A percentile compares a stretch with the other conserved stretches of the same genome.
Conservation (phyloP, 2,329 filamentous ascomycete genomes). For the Talaromyces piceae region DNA sequence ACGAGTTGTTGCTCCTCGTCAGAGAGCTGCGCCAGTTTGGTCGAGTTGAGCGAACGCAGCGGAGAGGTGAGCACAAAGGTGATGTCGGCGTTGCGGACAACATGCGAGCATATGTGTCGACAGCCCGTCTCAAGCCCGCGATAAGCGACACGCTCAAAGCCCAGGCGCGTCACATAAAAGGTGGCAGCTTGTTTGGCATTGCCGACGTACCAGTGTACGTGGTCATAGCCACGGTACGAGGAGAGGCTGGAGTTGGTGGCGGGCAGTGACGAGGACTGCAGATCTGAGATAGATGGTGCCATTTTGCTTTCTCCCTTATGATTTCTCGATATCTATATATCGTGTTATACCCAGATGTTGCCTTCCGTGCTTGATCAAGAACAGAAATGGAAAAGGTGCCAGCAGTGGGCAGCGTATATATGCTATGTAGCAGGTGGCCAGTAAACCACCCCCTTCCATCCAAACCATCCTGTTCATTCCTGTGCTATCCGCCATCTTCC, state of each 20-base stretch:
- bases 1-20: slow-evolving; percentile 58
- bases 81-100: slow-evolving; percentile 42
- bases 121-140: slow-evolving; percentile 81
- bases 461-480: neutral
- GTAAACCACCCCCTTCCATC: neutral
- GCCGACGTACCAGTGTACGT: slow-evolving; percentile 92
- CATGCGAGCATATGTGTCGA: slow-evolving; percentile 73
- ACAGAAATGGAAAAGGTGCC: neutral
- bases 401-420: neutral
- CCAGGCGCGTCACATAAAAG: slow-evolving; percentile 82
- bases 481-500: slow-evolving; percentile 8
- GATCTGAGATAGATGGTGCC: slow-evolving; percentile 12
- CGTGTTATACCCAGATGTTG: neutral
- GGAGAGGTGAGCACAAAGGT: slow-evolving; percentile 38
- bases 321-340: neutral
- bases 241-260: slow-evolving; percentile 19
- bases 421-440: neutral
- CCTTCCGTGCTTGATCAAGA: too few species aligned
- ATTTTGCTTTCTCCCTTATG: slow-evolving; percentile 4
- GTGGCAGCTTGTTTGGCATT: slow-evolving; percentile 92
- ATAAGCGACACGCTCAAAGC: slow-evolving; percentile 76
- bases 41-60: slow-evolving; percentile 45
- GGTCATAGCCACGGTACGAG: slow-evolving; percentile 72
- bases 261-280: slow-evolving; percentile 7
- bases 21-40: slow-evolving; percentile 49